These are phyloP conservation scores for Lactifluus volemus DNA, from an alignment of 768 basidiomycete species.

Conservation along the genomic window DNA sequence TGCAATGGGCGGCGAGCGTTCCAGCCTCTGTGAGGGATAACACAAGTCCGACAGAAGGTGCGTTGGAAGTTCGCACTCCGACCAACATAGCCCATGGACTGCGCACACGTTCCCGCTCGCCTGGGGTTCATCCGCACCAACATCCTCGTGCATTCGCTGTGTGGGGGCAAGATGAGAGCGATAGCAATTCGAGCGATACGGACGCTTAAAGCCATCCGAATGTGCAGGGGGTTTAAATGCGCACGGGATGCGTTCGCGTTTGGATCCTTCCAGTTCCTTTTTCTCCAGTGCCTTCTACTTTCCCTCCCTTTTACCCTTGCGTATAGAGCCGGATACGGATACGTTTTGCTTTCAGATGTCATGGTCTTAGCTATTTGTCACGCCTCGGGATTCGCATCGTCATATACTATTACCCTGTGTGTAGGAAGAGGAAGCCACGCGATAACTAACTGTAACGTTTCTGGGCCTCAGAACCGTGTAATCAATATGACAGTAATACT, in stretches of 20 bases:
- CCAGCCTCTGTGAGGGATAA: not conserved
- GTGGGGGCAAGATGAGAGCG: conserved; percentile 84
- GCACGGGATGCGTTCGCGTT: not conserved
- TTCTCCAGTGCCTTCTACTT: not conserved
- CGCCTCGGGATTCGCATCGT: not conserved
- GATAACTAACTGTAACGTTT: not conserved
- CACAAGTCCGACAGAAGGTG: not conserved
- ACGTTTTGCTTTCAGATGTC: not conserved
- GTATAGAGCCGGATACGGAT: not conserved
- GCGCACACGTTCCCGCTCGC: conserved; percentile 23
- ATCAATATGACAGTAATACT: not conserved
- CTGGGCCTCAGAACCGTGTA: not conserved
- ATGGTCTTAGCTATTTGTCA: not conserved
- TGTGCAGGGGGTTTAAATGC: not conserved
- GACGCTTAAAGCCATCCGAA: conserved; percentile 30
- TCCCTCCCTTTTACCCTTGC: not conserved
- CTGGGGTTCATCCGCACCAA: conserved; percentile 26
- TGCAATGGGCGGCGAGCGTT: conserved; percentile 4
- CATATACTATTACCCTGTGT: not conserved
- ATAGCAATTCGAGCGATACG: conserved; percentile 73
- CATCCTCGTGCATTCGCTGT: conserved; percentile 60
- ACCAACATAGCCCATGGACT: conserved; percentile 16
- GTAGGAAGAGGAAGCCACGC: not conserved
- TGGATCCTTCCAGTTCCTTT: not conserved
- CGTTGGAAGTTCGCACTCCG: conserved; percentile 13